phyloP scores from a whole-genome alignment of 306 rosid species.

The Fagus sylvatica region DNA sequence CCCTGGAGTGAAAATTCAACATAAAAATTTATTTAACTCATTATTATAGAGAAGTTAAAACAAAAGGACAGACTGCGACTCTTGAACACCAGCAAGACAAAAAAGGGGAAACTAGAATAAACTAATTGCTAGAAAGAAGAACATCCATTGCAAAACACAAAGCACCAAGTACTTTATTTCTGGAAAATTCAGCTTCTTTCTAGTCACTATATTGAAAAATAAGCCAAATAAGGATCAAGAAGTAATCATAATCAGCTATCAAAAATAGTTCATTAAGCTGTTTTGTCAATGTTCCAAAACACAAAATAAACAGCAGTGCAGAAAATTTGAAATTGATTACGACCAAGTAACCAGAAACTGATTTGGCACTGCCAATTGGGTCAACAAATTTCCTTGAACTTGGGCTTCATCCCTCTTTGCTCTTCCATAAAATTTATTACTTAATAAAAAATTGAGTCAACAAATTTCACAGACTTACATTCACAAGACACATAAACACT shows the following conservation, averaged over 20 bases:
- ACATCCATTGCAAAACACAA: neutral
- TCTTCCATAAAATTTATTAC: too few species aligned
- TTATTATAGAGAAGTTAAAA: neutral
- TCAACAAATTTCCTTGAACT: neutral
- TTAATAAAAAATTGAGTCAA: neutral
- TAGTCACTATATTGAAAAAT: too few species aligned
- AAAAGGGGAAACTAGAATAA: neutral
- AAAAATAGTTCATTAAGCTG: neutral
- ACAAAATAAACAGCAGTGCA: neutral
- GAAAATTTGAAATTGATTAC: neutral
- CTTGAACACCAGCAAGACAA: neutral
- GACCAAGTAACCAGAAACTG: neutral
- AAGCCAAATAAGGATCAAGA: neutral
- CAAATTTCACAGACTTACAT: neutral
- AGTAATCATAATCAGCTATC: neutral
- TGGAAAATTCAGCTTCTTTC: neutral
- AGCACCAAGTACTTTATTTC: neutral
- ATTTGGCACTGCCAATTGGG: neutral
- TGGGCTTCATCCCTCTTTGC: too few species aligned
- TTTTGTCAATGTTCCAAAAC: neutral
- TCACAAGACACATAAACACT: neutral
- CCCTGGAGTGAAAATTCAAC: conserved; percentile 34
- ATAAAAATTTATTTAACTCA: neutral
- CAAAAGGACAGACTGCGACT: neutral
- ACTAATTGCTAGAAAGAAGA: neutral